Conservation (phyloP, 257 asterid genomes). For the Misopates orontium region DNA sequence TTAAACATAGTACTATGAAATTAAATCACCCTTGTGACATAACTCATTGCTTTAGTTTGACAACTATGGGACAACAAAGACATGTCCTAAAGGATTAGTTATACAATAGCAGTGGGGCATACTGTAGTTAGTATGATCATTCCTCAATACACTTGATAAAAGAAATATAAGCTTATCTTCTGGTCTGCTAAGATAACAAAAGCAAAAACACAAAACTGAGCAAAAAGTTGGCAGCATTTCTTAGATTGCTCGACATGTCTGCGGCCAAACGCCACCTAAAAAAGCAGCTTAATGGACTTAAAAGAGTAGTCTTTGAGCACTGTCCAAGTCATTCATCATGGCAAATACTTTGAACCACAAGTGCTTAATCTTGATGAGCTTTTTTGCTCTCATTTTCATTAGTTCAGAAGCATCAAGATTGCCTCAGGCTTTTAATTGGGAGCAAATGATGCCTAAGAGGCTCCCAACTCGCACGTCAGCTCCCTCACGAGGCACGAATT, state of each 20-base stretch:
- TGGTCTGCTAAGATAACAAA: no score
- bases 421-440: conserved; percentile 58
- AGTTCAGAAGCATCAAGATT: conserved; percentile 60
- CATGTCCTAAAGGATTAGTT: no score
- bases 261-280: conserved; percentile 39
- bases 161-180: no score
- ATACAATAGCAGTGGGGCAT: no score
- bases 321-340: conserved; percentile 40
- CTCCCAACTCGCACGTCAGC: conserved; percentile 73
- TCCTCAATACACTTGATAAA: no score
- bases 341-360: conserved; percentile 45
- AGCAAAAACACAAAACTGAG: no score
- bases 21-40: no score
- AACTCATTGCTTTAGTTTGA: no score
- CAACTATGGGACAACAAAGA: no score
- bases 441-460: conserved; percentile 88
- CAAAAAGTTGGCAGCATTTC: conserved; percentile 42
- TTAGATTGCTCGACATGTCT: conserved; percentile 61
- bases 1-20: no score
- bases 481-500: conserved; percentile 74
- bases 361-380: conserved; percentile 39
- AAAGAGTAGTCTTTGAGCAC: conserved; percentile 24
- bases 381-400: conserved; percentile 48
- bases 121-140: no score
- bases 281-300: conserved; percentile 29